These are phyloP conservation scores for Aspergillus steynii DNA, from an alignment of 495 filamentous ascomycete species.

Conservation along the genomic window DNA sequence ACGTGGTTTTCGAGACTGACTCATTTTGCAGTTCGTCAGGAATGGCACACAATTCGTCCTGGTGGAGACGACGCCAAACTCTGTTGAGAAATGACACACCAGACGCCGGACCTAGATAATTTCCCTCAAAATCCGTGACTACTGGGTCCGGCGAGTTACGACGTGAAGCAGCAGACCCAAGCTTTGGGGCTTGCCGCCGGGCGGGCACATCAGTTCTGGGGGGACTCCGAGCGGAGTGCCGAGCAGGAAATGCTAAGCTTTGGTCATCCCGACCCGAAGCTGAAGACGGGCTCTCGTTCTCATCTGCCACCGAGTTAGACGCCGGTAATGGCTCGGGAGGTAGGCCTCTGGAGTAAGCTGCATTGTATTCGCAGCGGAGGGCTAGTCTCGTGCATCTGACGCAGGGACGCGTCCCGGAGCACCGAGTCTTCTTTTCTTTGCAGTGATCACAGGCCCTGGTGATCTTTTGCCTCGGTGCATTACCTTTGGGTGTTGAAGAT, in stretches of 20 bases:
- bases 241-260: conserved; percentile 9
- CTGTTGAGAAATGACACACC: conserved; percentile 49
- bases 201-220: conserved; percentile 4
- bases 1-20: conserved; percentile 36
- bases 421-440: conserved; percentile 49
- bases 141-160: conserved; percentile 47
- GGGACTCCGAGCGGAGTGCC: conserved; percentile 14
- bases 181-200: conserved; percentile 10
- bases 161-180: conserved; percentile 19
- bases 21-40: conserved; percentile 37
- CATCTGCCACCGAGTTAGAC: conserved; percentile 17
- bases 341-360: conserved; percentile 44
- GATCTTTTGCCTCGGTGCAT: conserved; percentile 40
- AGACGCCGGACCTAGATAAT: conserved; percentile 48
- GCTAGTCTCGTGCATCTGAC: conserved; percentile 40
- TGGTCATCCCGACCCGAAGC: conserved; percentile 8
- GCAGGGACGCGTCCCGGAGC: conserved; percentile 48
- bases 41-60: conserved; percentile 39
- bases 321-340: conserved; percentile 43
- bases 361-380: conserved; percentile 44
- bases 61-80: conserved; percentile 45
- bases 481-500: conserved; percentile 22
- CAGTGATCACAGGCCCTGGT: conserved; percentile 50
- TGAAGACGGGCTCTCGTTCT: conserved; percentile 7
- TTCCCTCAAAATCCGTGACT: conserved; percentile 47